Conservation (phyloP, 2,329 filamentous ascomycete species). For the Trichoderma oligosporum region DNA sequence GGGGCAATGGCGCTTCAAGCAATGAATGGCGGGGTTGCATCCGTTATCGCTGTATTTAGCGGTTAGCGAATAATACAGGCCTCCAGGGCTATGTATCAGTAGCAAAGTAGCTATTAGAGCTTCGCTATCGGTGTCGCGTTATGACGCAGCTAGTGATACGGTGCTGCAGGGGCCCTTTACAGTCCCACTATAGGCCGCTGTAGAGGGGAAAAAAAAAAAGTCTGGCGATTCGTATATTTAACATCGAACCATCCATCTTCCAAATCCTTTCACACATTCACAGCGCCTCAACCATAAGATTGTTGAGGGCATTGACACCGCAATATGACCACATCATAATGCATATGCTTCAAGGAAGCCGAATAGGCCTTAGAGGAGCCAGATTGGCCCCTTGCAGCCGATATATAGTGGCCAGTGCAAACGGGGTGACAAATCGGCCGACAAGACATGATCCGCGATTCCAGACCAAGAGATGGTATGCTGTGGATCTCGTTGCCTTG, state of each 20-base stretch:
- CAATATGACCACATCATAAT: conserved; percentile 28
- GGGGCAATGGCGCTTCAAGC: conserved; percentile 1
- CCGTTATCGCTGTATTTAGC: conserved; percentile 18
- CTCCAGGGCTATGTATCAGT: no score
- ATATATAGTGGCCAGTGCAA: not conserved
- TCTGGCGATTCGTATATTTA: not conserved
- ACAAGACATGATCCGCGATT: conserved; percentile 12
- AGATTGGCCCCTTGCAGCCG: conserved; percentile 13
- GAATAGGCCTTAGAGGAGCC: conserved; percentile 24
- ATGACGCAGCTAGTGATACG: conserved; percentile 14
- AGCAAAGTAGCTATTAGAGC: not conserved
- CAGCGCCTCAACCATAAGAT: not conserved
- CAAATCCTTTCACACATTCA: not conserved
- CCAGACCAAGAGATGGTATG: conserved; percentile 33
- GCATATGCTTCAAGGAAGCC: conserved; percentile 30
- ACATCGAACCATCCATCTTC: conserved; percentile 5
- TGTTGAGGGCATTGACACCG: not conserved
- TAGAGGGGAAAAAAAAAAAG: conserved; percentile 8
- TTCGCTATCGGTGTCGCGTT: conserved; percentile 8
- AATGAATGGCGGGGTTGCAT: conserved; percentile 16
- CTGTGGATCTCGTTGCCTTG: conserved; percentile 46
- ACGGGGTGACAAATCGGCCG: conserved; percentile 7
- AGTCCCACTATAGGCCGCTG: conserved; percentile 8
- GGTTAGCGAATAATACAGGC: no score
- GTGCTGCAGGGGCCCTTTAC: not conserved